phyloP scores from a whole-genome alignment of 2,329 filamentous ascomycete species.

The Stagonosporopsis vannaccii region DNA sequence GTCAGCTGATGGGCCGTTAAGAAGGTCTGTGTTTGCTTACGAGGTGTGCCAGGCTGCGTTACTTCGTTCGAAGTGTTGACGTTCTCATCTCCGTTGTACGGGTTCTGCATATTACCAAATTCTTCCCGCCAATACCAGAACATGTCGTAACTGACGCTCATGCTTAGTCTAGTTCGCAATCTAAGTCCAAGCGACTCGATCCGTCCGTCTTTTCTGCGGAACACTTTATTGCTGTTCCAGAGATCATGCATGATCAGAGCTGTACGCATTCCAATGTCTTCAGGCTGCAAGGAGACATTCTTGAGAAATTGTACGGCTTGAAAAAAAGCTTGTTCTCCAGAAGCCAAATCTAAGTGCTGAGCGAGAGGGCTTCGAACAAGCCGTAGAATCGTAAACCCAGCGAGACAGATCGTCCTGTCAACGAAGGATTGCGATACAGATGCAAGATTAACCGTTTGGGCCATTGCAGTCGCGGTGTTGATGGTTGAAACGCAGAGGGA shows the following conservation, averaged over 20 bases:
- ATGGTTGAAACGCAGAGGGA: conserved; percentile 44
- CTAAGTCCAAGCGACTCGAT: conserved; percentile 43
- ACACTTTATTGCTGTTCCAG: conserved; percentile 45
- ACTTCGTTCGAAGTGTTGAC: conserved; percentile 26
- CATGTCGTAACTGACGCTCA: conserved; percentile 50
- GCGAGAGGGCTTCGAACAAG: conserved; percentile 41
- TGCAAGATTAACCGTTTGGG: conserved; percentile 34
- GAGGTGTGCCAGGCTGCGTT: conserved; percentile 37
- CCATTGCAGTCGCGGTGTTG: conserved; percentile 32
- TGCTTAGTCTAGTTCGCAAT: conserved; percentile 44
- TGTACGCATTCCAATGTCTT: conserved; percentile 40
- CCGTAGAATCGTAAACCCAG: conserved; percentile 44
- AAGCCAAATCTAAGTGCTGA: conserved; percentile 41
- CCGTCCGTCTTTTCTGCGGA: conserved; percentile 42
- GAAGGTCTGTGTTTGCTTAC: conserved; percentile 27
- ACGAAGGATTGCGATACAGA: conserved; percentile 44
- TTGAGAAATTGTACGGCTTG: conserved; percentile 43
- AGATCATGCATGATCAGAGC: conserved; percentile 45
- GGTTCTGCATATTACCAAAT: conserved; percentile 47
- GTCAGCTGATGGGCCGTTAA: conserved; percentile 16
- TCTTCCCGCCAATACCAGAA: conserved; percentile 52
- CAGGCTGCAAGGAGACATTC: conserved; percentile 42
- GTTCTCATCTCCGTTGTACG: conserved; percentile 45
- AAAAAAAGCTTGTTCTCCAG: conserved; percentile 46
- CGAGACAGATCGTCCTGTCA: conserved; percentile 43